Base-by-base conservation (phyloP, 768 basidiomycete species). In the Suillus occidentalis region DNA sequence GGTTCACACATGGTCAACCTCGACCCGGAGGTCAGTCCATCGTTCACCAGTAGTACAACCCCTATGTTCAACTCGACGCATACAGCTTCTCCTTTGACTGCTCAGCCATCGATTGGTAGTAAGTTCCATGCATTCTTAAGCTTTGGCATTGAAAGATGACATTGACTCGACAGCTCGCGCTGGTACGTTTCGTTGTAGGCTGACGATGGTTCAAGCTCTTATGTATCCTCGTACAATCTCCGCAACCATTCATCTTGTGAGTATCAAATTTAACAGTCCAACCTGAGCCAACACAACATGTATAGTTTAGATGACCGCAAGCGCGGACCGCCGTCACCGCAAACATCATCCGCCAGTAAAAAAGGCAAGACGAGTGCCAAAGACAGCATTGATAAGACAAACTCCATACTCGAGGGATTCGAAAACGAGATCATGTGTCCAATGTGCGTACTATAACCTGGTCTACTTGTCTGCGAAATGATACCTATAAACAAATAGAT, bases 371-470 rank as follows among this genome's bases (percentile, higher is more conserved):
- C 69, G 64, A 83, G 78, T 65, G 77, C 69, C 7, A 71, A 72
- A 50, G 52, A 69, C 28, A 42, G 6, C 0, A 12, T n/a, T 42
- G 28, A 59, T 3, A 28, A 16, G 10, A 3, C 71, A 70, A 63
- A 69, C 68, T 43, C 63, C 0, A 42, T 80, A 20, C 72, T 90
- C 49, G 77, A 78, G 4, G 78, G 68, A n/a, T 84, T 87, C 57
- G 89, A 89, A 71, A 82, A 85, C 52, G 89, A 90, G 69, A 74
- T 91, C 57, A 85, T 78, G 18, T 92, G 91, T 73, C 85, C 91
- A 1, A 89, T 92, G 91, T 91, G 73, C 56, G 89, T 81, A 57
- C 39, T 16, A 61, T 36, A n/a, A 4, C 52, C 61, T 39, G 14
- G 22, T 20, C 25, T 7, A 52, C 55, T 37, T 14, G n/a, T 10